A percentile compares a stretch with the other conserved stretches of the same genome.
These are phyloP conservation scores for Calycina herbarum DNA, from an alignment of 2,329 filamentous ascomycete genomes.

Conservation along the genomic window DNA sequence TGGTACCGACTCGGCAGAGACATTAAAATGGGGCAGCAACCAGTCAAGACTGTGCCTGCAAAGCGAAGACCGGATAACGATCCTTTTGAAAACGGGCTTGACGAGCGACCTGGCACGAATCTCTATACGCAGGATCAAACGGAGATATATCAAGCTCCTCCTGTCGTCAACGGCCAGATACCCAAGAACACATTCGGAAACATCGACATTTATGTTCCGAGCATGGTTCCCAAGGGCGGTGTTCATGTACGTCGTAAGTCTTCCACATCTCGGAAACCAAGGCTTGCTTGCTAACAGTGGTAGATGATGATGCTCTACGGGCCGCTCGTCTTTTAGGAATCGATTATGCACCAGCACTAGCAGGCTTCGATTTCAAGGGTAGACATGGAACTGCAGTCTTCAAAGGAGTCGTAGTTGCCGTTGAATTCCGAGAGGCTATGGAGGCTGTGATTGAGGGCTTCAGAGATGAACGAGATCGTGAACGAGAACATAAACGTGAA, in stretches of 20 bases:
- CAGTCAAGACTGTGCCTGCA: conserved; percentile 71
- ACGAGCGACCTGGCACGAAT: conserved; percentile 53
- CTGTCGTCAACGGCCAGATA: conserved; percentile 71
- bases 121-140: conserved; percentile 67
- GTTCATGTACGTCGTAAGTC: conserved; percentile 64
- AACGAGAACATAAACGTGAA: conserved; percentile 63
- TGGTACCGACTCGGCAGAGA: conserved; percentile 90
- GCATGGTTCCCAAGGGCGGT: conserved; percentile 84
- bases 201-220: conserved; percentile 87
- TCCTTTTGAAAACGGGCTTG: conserved; percentile 42
- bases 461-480: conserved; percentile 62
- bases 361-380: conserved; percentile 85
- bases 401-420: conserved; percentile 73
- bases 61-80: conserved; percentile 41
- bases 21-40: conserved; percentile 75
- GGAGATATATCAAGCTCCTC: conserved; percentile 71
- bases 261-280: background rate
- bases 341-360: conserved; percentile 87
- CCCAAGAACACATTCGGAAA: conserved; percentile 95
- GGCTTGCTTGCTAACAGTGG: conserved; percentile 36
- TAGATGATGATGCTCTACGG: conserved; percentile 57
- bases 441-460: conserved; percentile 67
- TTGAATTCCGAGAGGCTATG: conserved; percentile 71
- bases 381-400: conserved; percentile 83
- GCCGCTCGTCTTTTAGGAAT: conserved; percentile 76